Evolutionary conservation across 1,284 basidiomycete species (phyloP).

Genomic region (Tetrapyrgos nigripes): DNA sequence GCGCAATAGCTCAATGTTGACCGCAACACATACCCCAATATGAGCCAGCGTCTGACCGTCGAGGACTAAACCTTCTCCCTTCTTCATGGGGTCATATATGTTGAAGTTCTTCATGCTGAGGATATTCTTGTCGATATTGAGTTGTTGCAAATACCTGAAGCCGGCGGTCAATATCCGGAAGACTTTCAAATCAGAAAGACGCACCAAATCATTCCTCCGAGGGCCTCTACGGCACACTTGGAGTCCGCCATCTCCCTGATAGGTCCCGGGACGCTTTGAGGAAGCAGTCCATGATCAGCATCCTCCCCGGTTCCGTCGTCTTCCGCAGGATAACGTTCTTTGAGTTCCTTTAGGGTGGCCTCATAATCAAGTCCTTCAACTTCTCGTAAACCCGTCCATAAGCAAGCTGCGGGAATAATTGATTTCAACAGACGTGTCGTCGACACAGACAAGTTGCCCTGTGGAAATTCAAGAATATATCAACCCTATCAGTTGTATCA

Average conservation of each 20-base stretch:
- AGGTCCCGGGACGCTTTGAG: slow-evolving; percentile 68
- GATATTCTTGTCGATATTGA: slow-evolving; percentile 95
- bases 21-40: slow-evolving; percentile 68
- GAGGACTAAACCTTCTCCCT: slow-evolving; percentile 82
- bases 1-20: not conserved
- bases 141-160: slow-evolving; percentile 81
- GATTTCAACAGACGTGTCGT: slow-evolving; percentile 85
- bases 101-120: slow-evolving; percentile 96
- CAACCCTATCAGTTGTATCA: not conserved
- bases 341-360: slow-evolving; percentile 75
- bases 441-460: slow-evolving; percentile 85
- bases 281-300: slow-evolving; percentile 52
- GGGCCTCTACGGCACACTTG: slow-evolving; percentile 76
- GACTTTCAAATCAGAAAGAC: slow-evolving; percentile 19
- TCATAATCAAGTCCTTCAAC: slow-evolving; percentile 84
- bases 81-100: slow-evolving; percentile 92
- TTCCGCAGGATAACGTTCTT: slow-evolving; percentile 66
- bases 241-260: slow-evolving; percentile 77
- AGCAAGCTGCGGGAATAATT: slow-evolving; percentile 78
- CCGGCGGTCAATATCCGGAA: not conserved
- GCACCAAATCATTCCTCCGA: slow-evolving; percentile 90
- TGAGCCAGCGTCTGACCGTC: slow-evolving; percentile 96
- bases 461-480: not conserved
- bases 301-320: slow-evolving; percentile 58
- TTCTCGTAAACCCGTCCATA: slow-evolving; percentile 87